Percentiles rank a stretch among this genome's conserved stretches.
These are phyloP conservation scores for Litsea cubeba DNA, from an alignment of 164 flowering plant species.

Conservation along the genomic window DNA sequence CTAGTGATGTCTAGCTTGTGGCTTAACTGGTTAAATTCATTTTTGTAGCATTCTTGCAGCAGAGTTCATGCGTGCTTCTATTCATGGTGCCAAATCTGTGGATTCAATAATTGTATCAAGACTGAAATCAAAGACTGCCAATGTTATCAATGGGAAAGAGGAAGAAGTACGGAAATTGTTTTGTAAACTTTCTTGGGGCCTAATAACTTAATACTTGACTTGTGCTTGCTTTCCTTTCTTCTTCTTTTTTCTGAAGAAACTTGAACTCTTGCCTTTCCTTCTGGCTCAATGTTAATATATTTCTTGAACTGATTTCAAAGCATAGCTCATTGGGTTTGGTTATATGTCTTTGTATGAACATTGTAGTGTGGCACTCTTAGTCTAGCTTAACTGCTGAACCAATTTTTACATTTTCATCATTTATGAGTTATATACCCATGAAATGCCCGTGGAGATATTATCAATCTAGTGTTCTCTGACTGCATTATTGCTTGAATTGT, in stretches of 20 bases:
- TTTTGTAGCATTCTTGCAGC: slow-evolving; percentile 98
- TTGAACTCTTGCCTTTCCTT: not conserved
- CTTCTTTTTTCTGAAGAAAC: not conserved
- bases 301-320: not conserved
- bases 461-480: too few species aligned
- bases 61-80: slow-evolving; percentile 89
- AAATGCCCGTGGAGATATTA: too few species aligned
- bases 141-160: slow-evolving; percentile 45
- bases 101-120: slow-evolving; percentile 52
- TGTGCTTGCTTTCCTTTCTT: not conserved
- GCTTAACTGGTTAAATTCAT: slow-evolving; percentile 46
- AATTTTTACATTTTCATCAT: too few species aligned
- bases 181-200: not conserved
- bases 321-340: not conserved
- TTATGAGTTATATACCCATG: too few species aligned
- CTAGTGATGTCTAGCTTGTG: slow-evolving; percentile 18
- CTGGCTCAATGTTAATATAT: not conserved
- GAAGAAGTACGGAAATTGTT: slow-evolving; percentile 38
- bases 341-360: not conserved
- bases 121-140: slow-evolving; percentile 44
- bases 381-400: not conserved
- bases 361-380: not conserved
- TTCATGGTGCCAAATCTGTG: slow-evolving; percentile 53
- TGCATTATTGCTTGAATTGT: too few species aligned
- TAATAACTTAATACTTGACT: not conserved